These are phyloP conservation scores for Bolboschoenoplectus hybrid DNA, from an alignment of 202 grass and related monocot genomes.

Conservation along the genomic window DNA sequence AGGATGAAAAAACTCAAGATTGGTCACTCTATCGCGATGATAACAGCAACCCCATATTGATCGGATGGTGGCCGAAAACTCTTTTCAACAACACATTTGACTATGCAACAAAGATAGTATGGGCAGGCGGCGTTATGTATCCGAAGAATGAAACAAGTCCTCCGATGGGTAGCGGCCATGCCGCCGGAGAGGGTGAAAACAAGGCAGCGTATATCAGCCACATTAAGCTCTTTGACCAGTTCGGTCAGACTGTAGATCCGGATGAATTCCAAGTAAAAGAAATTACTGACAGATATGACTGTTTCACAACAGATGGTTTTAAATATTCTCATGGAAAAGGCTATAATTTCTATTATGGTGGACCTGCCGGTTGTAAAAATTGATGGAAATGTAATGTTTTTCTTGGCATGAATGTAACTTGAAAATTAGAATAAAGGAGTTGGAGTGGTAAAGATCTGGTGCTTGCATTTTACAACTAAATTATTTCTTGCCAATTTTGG, in stretches of 20 bases:
- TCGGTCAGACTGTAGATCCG: background rate
- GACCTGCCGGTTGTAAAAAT: constrained; percentile 5
- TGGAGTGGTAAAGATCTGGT: too few relatives aligned
- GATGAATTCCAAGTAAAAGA: background rate
- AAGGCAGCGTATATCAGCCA: constrained; percentile 26
- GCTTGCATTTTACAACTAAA: too few relatives aligned
- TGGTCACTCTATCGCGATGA: constrained; percentile 25
- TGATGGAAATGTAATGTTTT: background rate
- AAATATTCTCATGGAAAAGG: background rate
- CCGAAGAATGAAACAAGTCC: constrained; percentile 35
- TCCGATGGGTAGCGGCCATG: constrained; percentile 13
- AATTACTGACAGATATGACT: background rate
- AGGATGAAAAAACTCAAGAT: constrained; percentile 31
- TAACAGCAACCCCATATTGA: background rate
- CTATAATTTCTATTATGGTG: constrained; percentile 25
- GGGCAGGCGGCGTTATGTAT: background rate
- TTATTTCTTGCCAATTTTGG: too few relatives aligned
- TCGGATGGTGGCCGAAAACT: constrained; percentile 34
- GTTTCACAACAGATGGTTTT: background rate
- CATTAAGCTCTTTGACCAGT: background rate
- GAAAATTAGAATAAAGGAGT: background rate
- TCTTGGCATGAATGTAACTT: background rate
- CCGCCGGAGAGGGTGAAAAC: background rate
- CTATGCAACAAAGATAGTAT: background rate
- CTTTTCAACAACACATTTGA: constrained; percentile 21